Evolutionary conservation across 2,329 filamentous ascomycete species (phyloP).

Genomic region (Aspergillus flavus): DNA sequence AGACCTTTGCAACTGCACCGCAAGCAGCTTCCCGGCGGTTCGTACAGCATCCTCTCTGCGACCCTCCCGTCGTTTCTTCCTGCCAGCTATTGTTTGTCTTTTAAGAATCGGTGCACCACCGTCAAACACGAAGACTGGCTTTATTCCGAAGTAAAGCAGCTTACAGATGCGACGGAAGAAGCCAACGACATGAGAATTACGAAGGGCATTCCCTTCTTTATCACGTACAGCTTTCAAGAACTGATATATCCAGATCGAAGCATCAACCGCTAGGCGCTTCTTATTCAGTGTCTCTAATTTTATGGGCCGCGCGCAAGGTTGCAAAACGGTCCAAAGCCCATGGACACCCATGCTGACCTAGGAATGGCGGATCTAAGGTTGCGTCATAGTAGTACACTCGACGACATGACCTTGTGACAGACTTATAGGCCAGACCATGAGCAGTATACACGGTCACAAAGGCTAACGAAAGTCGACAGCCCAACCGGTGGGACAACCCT

Average conservation of each 20-base stretch:
- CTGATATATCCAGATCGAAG: conserved; percentile 99
- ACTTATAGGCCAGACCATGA: background rate
- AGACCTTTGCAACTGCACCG: conserved; percentile 88
- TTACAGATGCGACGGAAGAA: conserved; percentile 99
- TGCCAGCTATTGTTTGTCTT: conserved; percentile 79
- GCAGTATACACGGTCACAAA: background rate
- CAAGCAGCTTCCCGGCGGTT: conserved; percentile 88
- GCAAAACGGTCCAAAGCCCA: conserved; percentile 93
- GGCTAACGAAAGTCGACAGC: background rate
- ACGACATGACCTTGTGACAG: background rate
- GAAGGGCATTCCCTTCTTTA: conserved; percentile 94
- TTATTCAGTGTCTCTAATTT: conserved; percentile 95
- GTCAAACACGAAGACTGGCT: conserved; percentile 96
- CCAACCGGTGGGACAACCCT: background rate
- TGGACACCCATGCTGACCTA: conserved; percentile 81
- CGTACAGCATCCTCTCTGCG: conserved; percentile 87
- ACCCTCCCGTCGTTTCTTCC: conserved; percentile 81
- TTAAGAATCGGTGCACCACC: conserved; percentile 91
- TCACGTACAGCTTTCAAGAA: conserved; percentile 98
- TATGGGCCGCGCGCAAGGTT: conserved; percentile 92
- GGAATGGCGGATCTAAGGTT: conserved; percentile 5
- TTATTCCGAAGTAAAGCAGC: conserved; percentile 92
- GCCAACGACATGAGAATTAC: conserved; percentile 93
- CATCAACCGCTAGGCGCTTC: conserved; percentile 94
- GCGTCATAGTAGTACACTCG: conserved; percentile 2